Evolutionary conservation across 192 early-diverging fungal species (phyloP), one percentile per base, ranked within the genome.

Genomic region (Gryganskiella cystojenkinii): DNA sequence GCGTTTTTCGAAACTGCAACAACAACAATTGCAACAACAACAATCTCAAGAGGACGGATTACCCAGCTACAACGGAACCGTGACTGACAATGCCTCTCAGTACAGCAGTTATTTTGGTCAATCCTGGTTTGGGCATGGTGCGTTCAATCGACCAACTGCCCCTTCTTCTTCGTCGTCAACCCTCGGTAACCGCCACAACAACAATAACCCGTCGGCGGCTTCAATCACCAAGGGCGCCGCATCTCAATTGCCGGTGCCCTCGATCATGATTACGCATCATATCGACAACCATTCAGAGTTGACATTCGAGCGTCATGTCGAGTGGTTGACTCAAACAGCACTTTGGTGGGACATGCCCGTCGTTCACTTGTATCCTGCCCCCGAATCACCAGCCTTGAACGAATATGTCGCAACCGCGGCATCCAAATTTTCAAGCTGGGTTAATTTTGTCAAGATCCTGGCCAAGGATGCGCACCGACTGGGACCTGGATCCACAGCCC

Each of bases 321-420:
- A 78, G 25, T 78, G 74, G 74, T 27, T 78, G 42, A 78, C 74
- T 2, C 74, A 78, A 28, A 78, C 74, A n/a, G 74, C 74, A 4
- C 50, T 78, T 7, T 78, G 74, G 74, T 78, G 74, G 66, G 66
- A 78, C 19, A 78, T 78, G 74, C 74, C 66, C 14, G 74, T 78
- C 0, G 74, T 69, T 2, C 74, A 78, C 47, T 42, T 78, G 4
- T 78, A 69, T 30, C 74, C 66, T 0, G 66, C 74, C 0, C 74
- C 66, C 22, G 61, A 78, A 19, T 59, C 74, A 0, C 15, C 37
- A 1, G 17, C 47, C 1, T 25, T 61, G 13, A 11, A 64, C 7
- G 49, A 56, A 19, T 78, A 69, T 54, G 74, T 69, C 9, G 74
- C 68, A 56, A 59, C 35, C 0, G 74, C 67, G 6, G 74, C 74